Base-by-base conservation (phyloP, 2,329 filamentous ascomycete species). In the Neoscytalidium dimidiatum region DNA sequence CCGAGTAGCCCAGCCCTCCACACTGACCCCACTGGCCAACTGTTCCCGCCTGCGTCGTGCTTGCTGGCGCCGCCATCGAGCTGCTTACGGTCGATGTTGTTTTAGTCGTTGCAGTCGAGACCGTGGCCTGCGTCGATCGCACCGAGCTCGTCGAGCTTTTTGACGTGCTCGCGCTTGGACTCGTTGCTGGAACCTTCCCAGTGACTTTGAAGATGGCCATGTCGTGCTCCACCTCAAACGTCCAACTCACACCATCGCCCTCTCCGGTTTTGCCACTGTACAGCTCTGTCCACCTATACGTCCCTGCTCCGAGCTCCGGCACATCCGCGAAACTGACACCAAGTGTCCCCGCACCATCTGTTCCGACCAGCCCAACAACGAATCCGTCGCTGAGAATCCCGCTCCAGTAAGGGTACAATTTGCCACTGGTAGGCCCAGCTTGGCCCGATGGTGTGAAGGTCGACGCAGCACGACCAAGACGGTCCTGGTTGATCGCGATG, bases 401-500 rank as follows among this genome's bases (percentile, higher is more conserved):
- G 1, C 66, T 65, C 68, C 68, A 69, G 56, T 68, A 69, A 8
- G 67, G 67, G 46, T 69, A 68, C 28, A 69, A 21, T 23, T 66
- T 51, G 44, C 64, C 65, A 31, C 53, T 65, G 21, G 62, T 62
- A 4, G 67, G 68, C 8, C 62, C 67, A 17, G 67, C 43, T 31
- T 60, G 52, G 41, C 68, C 67, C 7, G 68, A 53, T 14, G 68
- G 68, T 19, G 57, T 64, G 61, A 69, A 69, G 13, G 64, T 64
- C 11, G 63, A 56, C 19, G 67, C 67, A 31, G 66, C 66, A 41
- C 66, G 67, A 13, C 68, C 68, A 14, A 70, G 66, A 23, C 66
- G 35, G 56, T 79, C 77, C 66, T 81, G 79, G 29, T 74, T 79
- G 28, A 80, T 68, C n/a, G 71, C 79, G 31, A 81, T 79, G 46